Percentiles rank a stretch among this genome's conserved stretches.
Evolutionary conservation across 176 grass and related monocot genomes (phyloP).

Genomic region (Aegilops bicornis): DNA sequence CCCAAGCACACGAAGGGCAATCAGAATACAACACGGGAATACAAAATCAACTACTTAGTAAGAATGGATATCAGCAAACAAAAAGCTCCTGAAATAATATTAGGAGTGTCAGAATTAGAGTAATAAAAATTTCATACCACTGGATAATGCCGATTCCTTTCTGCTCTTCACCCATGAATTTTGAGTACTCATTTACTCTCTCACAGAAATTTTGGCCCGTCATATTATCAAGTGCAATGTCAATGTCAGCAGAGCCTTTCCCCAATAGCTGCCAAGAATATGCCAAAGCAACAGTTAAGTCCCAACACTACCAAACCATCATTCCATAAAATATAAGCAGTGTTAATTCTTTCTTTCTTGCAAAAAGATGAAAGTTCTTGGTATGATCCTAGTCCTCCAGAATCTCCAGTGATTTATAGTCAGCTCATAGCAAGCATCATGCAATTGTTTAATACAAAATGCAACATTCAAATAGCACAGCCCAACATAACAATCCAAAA

Average conservation of each 20-base stretch:
- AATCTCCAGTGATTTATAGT: neutral
- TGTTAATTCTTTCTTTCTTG: neutral
- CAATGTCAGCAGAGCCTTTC: conserved; percentile 93
- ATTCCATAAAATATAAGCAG: conserved; percentile 1
- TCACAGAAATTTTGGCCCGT: conserved; percentile 86
- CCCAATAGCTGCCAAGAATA: conserved; percentile 63
- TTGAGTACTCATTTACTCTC: conserved; percentile 80
- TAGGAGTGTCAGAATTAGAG: neutral
- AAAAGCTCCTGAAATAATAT: conserved; percentile 3
- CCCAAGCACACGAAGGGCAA: neutral
- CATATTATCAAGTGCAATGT: conserved; percentile 95
- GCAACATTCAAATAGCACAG: neutral
- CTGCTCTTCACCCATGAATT: conserved; percentile 62
- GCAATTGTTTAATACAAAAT: neutral
- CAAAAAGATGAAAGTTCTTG: neutral
- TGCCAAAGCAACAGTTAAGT: conserved; percentile 3
- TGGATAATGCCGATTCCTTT: conserved; percentile 94
- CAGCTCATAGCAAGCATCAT: neutral
- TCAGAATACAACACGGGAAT: neutral
- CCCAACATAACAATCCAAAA: neutral
- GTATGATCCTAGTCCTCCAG: neutral
- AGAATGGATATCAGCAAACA: neutral
- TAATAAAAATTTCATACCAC: conserved; percentile 55
- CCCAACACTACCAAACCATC: conserved; percentile 1
- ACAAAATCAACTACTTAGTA: neutral